Conservation (phyloP, 1,284 basidiomycete genomes). For the Ustilago bromivora region DNA sequence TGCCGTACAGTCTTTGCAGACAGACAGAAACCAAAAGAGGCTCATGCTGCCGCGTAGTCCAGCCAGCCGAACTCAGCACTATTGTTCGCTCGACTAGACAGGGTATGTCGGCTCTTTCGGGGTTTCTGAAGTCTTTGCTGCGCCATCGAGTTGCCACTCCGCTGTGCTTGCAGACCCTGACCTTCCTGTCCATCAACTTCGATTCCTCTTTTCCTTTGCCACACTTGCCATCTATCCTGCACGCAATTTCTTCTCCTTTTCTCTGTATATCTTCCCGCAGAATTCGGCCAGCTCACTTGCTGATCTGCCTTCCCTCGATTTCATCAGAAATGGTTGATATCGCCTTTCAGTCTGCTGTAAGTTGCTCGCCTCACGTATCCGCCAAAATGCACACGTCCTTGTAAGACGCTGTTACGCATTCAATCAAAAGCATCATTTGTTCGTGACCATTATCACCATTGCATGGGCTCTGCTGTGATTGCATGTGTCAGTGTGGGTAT, state of each 20-base stretch:
- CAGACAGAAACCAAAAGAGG: conserved; percentile 20
- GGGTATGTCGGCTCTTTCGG: conserved; percentile 41
- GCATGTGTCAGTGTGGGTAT: conserved; percentile 5
- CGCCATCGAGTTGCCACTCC: background rate
- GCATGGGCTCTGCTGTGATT: background rate
- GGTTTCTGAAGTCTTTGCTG: background rate
- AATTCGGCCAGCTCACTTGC: background rate
- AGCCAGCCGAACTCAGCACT: conserved; percentile 4
- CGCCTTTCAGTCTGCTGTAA: background rate
- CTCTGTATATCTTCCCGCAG: background rate
- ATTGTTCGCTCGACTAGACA: conserved; percentile 6
- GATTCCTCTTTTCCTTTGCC: conserved; percentile 1
- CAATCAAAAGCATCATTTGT: conserved; percentile 1
- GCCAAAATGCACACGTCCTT: background rate
- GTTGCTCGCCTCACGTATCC: background rate
- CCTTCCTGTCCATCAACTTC: conserved; percentile 9
- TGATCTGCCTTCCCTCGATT: background rate
- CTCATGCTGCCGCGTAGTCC: background rate
- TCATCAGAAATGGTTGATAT: background rate
- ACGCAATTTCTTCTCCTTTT: background rate
- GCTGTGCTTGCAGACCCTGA: conserved; percentile 7
- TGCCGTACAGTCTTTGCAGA: conserved; percentile 24
- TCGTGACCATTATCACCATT: background rate
- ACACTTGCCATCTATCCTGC: background rate
- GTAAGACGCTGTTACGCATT: background rate